Evolutionary conservation across 176 grass and related monocot species (phyloP).

Genomic region (Cenchrus fungigraminus): DNA sequence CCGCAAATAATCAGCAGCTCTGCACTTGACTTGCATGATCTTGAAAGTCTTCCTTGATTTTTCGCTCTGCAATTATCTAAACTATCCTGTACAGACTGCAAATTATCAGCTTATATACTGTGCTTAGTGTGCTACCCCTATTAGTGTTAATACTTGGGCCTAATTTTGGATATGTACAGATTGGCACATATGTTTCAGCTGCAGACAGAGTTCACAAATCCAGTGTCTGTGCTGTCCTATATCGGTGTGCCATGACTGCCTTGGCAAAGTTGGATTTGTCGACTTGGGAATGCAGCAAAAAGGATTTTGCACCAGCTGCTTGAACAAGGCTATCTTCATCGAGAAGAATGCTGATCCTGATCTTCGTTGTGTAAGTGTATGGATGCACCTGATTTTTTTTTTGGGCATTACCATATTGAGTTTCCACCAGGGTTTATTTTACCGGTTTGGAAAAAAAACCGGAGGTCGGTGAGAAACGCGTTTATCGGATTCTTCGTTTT

Average conservation of each 20-base stretch:
- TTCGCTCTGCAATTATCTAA: constrained; percentile 3
- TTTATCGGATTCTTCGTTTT: too few relatives aligned
- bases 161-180: constrained; percentile 54
- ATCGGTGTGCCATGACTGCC: constrained; percentile 65
- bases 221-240: constrained; percentile 79
- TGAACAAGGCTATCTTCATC: constrained; percentile 50
- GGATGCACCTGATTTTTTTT: constrained; percentile 6
- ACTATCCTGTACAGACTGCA: background rate
- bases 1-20: background rate
- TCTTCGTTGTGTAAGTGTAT: constrained; percentile 45
- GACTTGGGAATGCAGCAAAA: constrained; percentile 55
- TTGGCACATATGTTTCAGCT: constrained; percentile 73
- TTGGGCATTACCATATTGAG: constrained; percentile 8
- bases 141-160: background rate
- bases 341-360: constrained; percentile 47
- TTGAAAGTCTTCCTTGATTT: background rate
- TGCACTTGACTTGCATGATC: background rate
- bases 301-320: constrained; percentile 75
- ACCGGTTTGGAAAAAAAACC: too few relatives aligned
- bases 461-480: too few relatives aligned
- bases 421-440: background rate
- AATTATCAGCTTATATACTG: constrained; percentile 24
- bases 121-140: constrained; percentile 3
- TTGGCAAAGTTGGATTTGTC: constrained; percentile 65
- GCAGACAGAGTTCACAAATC: constrained; percentile 51